A percentile compares a stretch with the other conserved stretches of the same genome.
Evolutionary conservation across 176 grass and related monocot genomes (phyloP).

Genomic region (Rhynchospora pubera): DNA sequence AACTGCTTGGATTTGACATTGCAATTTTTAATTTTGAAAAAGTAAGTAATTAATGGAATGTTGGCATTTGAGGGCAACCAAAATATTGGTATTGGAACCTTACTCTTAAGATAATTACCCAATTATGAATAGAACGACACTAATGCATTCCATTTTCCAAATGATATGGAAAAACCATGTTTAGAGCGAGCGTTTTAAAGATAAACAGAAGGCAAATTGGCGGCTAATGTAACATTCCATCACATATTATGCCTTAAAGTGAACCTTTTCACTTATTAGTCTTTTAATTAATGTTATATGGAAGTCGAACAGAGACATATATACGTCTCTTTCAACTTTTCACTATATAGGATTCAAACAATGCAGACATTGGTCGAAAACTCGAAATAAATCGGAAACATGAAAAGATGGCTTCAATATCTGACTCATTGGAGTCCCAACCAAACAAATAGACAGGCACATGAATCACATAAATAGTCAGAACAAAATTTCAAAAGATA

Average conservation of each 20-base stretch:
- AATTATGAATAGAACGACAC: neutral
- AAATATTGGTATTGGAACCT: no score
- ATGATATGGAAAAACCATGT: neutral
- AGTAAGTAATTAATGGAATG: no score
- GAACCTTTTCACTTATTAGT: neutral
- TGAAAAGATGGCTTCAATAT: neutral
- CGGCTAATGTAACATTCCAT: neutral
- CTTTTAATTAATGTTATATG: no score
- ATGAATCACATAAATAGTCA: conserved; percentile 16
- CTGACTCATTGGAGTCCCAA: conserved; percentile 10
- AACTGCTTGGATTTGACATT: no score
- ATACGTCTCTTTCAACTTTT: conserved; percentile 3
- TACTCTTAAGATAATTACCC: neutral
- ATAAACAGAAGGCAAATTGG: neutral
- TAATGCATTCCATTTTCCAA: neutral
- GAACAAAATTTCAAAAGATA: neutral
- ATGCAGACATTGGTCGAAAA: neutral
- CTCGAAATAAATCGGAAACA: neutral
- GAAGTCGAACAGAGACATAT: neutral
- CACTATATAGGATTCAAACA: neutral
- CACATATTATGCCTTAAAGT: neutral
- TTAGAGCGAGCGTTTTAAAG: neutral
- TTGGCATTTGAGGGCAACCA: no score
- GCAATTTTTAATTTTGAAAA: no score
- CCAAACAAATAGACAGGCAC: conserved; percentile 21